Evolutionary conservation across 257 asterid species (phyloP), one percentile per base, ranked within the genome.

Genomic region (Orobanche coerulescens): DNA sequence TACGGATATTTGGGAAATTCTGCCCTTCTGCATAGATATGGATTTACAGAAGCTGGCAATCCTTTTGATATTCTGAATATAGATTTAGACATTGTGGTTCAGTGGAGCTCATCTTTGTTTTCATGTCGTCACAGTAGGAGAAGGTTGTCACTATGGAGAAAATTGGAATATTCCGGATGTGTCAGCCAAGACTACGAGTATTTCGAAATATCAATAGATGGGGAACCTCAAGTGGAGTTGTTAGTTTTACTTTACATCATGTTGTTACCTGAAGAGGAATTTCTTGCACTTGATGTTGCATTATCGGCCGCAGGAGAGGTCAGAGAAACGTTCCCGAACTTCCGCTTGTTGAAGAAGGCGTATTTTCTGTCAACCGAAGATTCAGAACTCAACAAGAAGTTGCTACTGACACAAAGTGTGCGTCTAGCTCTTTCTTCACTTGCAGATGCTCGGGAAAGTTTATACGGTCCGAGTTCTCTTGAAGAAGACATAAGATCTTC

Each of bases 11-110:
- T 79, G 65, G 95, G 98, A 36, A 91, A 84, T 78, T 96, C 98
- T 73, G 94, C 96, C n/a, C 82, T 88, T 75, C 83, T 91, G 66
- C 98, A 88, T 69, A 77, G 98, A 86, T 91, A 84, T 55, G 96
- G 95, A 60, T 91, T 91, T 66, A 79, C 94, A 6, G 98, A 91
- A 78, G 75, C 78, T 4, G 85, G 84, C 47, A 91, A 91, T 65
- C 95, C 94, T 31, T 91, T 74, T 66, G 98, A 82, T 72, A 86
- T 85, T 64, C 73, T 91, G 56, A 91, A 91, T 70, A 64, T 91
- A 24, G 98, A 88, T 81, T 71, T 88, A 25, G 95, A 86, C 44
- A 75, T 88, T 49, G 88, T 91, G 43, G 64, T 81, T 11, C 74
- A 72, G 62, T 91, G 98, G 98, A 81, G 94, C 75, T 78, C 62